Evolutionary conservation across 345 rosid genomes (phyloP).

Genomic region (Eucalyptus pauciflora): DNA sequence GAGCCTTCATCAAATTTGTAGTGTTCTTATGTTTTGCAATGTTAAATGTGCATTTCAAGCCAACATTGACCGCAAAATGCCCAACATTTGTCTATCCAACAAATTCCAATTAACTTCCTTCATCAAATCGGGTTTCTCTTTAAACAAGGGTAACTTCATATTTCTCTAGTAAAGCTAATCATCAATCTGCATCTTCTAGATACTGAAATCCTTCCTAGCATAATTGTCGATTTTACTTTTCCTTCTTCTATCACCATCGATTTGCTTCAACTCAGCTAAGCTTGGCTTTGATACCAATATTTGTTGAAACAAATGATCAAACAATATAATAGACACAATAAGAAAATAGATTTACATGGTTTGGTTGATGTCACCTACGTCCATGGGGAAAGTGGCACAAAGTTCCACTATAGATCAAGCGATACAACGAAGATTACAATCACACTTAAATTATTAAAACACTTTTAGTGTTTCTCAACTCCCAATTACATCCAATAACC

Average conservation of each 20-base stretch:
- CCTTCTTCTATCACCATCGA: neutral
- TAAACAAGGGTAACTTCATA: no score
- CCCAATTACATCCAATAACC: neutral
- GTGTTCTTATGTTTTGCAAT: neutral
- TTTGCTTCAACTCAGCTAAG: fast-evolving
- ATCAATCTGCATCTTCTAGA: neutral
- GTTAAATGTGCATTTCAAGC: neutral
- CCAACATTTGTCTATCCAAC: neutral
- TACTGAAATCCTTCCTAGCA: neutral
- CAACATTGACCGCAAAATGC: no score
- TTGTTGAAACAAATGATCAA: no score
- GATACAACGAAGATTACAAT: neutral
- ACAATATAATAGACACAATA: neutral
- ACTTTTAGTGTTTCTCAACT: fast-evolving
- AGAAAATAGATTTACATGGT: neutral
- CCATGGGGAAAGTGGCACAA: fast-evolving
- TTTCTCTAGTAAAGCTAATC: no score
- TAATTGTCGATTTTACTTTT: neutral
- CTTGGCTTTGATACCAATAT: neutral
- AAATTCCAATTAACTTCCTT: no score
- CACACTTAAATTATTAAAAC: neutral
- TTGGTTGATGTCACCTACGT: neutral
- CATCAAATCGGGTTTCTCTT: no score
- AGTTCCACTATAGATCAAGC: no score
- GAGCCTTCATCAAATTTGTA: neutral